Evolutionary conservation across 2,329 filamentous ascomycete species (phyloP).

Genomic region (Colletotrichum abscissum): DNA sequence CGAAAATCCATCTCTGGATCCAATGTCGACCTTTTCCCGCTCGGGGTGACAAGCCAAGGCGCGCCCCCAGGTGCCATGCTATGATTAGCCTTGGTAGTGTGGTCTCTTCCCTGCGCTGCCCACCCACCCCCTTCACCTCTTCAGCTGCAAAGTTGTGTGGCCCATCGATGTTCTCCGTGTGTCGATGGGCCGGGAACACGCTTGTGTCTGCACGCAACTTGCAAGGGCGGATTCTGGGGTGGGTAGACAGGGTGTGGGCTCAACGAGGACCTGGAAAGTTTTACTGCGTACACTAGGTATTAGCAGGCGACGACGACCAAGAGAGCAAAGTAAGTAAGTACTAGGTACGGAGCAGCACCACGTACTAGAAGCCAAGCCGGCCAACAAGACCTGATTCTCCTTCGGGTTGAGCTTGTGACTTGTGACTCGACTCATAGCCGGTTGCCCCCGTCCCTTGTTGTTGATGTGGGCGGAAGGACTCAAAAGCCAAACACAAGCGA

Average conservation of each 20-base stretch:
- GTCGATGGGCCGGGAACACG: conserved; percentile 14
- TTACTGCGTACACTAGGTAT: neutral
- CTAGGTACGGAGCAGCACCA: neutral
- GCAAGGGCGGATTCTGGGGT: conserved; percentile 10
- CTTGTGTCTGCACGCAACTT: conserved; percentile 13
- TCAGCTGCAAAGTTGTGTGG: neutral
- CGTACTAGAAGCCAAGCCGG: conserved; percentile 3
- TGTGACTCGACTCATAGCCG: conserved; percentile 5
- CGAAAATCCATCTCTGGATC: conserved; percentile 22
- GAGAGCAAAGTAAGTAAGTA: neutral
- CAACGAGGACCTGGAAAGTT: conserved; percentile 13
- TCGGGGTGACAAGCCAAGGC: conserved; percentile 29
- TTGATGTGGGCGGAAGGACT: conserved; percentile 18
- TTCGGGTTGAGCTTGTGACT: neutral
- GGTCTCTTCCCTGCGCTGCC: conserved; percentile 1
- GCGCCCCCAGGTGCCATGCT: conserved; percentile 29
- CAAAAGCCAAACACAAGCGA: conserved; percentile 25
- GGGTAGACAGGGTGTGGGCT: conserved; percentile 12
- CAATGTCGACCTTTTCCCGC: conserved; percentile 23
- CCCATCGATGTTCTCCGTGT: conserved; percentile 10
- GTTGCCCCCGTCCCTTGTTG: conserved; percentile 21
- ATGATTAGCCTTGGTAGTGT: conserved; percentile 30
- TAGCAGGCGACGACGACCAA: neutral
- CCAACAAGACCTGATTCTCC: neutral
- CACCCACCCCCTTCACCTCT: neutral